phyloP scores from a whole-genome alignment of 2,329 filamentous ascomycete species.

The Esteya vermicola region DNA sequence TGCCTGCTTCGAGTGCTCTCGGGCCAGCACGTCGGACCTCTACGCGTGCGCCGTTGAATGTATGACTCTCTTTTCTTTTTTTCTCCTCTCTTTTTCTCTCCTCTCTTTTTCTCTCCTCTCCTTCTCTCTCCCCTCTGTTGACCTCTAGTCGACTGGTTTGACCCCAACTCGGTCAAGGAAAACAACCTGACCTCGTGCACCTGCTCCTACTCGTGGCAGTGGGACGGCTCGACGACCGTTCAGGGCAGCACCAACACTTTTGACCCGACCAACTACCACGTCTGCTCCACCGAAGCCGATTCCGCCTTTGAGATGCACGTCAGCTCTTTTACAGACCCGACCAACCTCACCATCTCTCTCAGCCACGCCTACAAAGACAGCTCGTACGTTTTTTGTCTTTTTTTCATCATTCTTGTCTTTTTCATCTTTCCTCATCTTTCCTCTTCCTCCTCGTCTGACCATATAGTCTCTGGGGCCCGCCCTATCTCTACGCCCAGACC shows the following conservation, averaged over 20 bases:
- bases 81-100: no score
- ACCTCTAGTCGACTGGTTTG: constrained; percentile 14
- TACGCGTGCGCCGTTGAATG: constrained; percentile 13
- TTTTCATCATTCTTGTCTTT: background rate
- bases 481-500: constrained; percentile 7
- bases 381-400: constrained; percentile 9
- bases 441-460: background rate
- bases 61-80: no score
- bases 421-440: no score
- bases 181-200: constrained; percentile 13
- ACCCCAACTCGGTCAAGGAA: constrained; percentile 16
- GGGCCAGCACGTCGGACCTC: constrained; percentile 2
- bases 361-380: constrained; percentile 14
- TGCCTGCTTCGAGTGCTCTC: constrained; percentile 11
- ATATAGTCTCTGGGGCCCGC: constrained; percentile 5
- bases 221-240: constrained; percentile 11
- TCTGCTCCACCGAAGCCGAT: constrained; percentile 3
- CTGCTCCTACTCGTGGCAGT: constrained; percentile 12
- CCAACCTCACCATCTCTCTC: constrained; percentile 14
- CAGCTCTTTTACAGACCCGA: constrained; percentile 10
- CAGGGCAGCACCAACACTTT: constrained; percentile 8
- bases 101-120: no score
- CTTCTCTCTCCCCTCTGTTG: no score
- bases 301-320: constrained; percentile 13
- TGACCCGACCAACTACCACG: constrained; percentile 2